Evolutionary conservation across 371 early-diverging fungal genomes (phyloP).

Genomic region (Funneliformis caledonium): DNA sequence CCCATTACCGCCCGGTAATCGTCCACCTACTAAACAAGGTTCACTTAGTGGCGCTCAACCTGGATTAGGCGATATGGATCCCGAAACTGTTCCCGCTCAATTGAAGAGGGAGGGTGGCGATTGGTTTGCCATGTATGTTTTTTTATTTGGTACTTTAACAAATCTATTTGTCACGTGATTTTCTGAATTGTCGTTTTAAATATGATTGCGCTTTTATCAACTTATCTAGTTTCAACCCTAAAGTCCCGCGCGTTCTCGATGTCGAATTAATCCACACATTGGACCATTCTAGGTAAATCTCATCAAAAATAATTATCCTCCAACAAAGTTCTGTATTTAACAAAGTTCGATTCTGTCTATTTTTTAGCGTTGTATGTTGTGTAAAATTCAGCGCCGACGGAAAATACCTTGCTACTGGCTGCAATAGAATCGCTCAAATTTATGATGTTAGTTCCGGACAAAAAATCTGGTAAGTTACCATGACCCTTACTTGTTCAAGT

Average conservation of each 20-base stretch:
- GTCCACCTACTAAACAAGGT: conserved; percentile 41
- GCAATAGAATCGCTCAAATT: conserved; percentile 90
- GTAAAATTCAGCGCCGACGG: conserved; percentile 95
- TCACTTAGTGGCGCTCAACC: conserved; percentile 47
- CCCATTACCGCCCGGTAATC: conserved; percentile 28
- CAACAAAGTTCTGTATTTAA: neutral
- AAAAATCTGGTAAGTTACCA: conserved; percentile 64
- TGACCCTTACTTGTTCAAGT: too few relatives aligned
- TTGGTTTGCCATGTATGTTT: conserved; percentile 86
- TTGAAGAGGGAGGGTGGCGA: conserved; percentile 89
- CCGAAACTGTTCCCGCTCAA: conserved; percentile 77
- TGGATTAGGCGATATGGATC: conserved; percentile 81
- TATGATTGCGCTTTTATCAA: neutral
- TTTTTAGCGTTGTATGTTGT: conserved; percentile 90
- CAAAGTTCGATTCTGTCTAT: neutral
- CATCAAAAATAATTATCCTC: neutral
- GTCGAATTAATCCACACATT: conserved; percentile 86
- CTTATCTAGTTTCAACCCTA: conserved; percentile 70
- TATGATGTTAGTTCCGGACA: conserved; percentile 81
- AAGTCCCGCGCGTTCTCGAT: conserved; percentile 69
- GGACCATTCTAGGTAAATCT: conserved; percentile 73
- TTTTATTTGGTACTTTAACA: conserved; percentile 11
- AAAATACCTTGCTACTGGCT: conserved; percentile 92
- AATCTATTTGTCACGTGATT: neutral
- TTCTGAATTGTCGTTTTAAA: neutral